A percentile compares a stretch with the other conserved stretches of the same genome.
Evolutionary conservation across 805 yeast genomes (phyloP).

Genomic region (Cyberlindnera xylosilytica): DNA sequence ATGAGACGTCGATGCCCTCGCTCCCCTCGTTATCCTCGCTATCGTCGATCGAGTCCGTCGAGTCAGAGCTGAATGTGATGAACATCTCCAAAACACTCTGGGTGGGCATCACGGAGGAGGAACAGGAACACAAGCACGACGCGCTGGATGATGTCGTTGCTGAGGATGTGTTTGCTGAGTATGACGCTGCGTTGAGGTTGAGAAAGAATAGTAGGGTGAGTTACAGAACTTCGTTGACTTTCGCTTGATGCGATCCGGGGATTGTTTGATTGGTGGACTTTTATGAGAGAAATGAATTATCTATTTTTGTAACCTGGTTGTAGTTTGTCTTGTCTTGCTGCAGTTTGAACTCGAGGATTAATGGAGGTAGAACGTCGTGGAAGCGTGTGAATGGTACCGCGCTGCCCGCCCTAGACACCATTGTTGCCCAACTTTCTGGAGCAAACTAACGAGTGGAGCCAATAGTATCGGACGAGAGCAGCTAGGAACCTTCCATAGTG

Average conservation of each 20-base stretch:
- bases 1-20: conserved; percentile 4
- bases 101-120: conserved; percentile 22
- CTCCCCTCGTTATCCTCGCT: conserved; percentile 23
- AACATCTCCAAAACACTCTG: conserved; percentile 22
- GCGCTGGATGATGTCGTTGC: conserved; percentile 18
- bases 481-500: no score
- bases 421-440: no score
- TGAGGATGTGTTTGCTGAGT: conserved; percentile 14
- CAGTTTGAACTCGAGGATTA: no score
- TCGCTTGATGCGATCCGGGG: conserved; percentile 6
- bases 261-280: background rate
- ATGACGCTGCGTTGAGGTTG: background rate
- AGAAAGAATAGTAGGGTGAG: background rate
- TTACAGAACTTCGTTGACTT: conserved; percentile 23
- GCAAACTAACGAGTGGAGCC: no score
- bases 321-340: no score
- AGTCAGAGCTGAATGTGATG: conserved; percentile 19
- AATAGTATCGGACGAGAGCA: no score
- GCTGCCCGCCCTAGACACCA: no score
- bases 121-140: conserved; percentile 3
- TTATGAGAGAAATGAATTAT: conserved; percentile 2
- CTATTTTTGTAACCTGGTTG: no score
- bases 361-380: no score
- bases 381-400: no score
- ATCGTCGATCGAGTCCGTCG: conserved; percentile 9